Evolutionary conservation across 345 rosid species (phyloP), one percentile per base, ranked within the genome.

Genomic region (Acer campestre): DNA sequence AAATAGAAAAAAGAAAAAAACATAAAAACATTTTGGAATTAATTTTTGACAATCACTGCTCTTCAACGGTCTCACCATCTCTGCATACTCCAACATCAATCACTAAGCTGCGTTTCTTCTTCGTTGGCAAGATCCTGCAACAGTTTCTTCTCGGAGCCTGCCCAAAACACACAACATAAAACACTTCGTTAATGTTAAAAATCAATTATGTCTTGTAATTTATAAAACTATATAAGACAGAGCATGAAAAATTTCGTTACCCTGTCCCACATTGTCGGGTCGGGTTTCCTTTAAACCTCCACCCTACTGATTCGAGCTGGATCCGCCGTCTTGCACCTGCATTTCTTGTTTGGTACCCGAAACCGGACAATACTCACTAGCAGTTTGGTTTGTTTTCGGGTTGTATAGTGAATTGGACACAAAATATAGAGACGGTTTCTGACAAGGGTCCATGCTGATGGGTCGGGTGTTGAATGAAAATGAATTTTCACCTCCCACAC

Each of bases 111-210:
- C 80, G 85, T 4, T 71, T 82, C 78, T 63, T 86, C 53, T 74
- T 69, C 6, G n/a, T 48, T 0, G 84, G 89, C 79, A 85, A 73
- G 0, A 86, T 70, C 46, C 90, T 86, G 76, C 95, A 85, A 71
- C 91, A 84, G 48, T 89, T 85, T 83, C 97, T 85, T 62, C 92
- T 81, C 0, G 90, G 94, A 68, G 90, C 78, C 94, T 90, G 76
- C 31, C 31, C 31, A 29, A 2, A 29, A 29, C 31, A 29, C 31
- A 29, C 31, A 29, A 25, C 17, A 4, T 51, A 0, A 49, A 25
- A 44, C 29, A 68, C 18, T n/a, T 10, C 0, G 17, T 51, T 51
- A 51, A 51, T 14, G 55, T 51, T 51, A 12, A 3, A 51, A 14
- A 51, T 44, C 48, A 9, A 1, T 7, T 44, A 8, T 44, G 48